Evolutionary conservation across 2,329 filamentous ascomycete genomes (phyloP).

Genomic region (Waltergamsia citrina): DNA sequence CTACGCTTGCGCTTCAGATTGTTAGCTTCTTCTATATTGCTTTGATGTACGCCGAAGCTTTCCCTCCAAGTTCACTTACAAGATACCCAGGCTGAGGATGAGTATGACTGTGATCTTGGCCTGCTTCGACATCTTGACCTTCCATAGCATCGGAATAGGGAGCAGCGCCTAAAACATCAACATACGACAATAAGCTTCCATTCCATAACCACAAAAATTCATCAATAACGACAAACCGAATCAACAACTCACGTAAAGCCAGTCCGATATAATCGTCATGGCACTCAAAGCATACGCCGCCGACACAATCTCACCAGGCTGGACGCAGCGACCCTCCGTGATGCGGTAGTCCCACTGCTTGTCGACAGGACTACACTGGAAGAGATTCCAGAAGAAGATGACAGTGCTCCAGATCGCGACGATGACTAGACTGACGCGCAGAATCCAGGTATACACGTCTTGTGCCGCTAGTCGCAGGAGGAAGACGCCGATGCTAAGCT

Average conservation of each 20-base stretch:
- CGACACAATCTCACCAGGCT: constrained; percentile 29
- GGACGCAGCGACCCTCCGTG: constrained; percentile 29
- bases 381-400: constrained; percentile 42
- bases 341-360: constrained; percentile 46
- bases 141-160: constrained; percentile 45
- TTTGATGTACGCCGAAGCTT: too few species aligned
- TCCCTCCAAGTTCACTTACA: constrained; percentile 18
- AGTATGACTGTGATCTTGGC: constrained; percentile 41
- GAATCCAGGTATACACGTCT: constrained; percentile 36
- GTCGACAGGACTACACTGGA: constrained; percentile 39
- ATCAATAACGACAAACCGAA: too few species aligned
- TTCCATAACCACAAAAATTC: too few species aligned
- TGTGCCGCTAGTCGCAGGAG: constrained; percentile 36
- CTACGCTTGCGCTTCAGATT: constrained; percentile 35
- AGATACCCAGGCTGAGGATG: constrained; percentile 39
- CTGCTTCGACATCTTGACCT: constrained; percentile 40
- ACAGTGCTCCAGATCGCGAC: constrained; percentile 35
- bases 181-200: too few species aligned
- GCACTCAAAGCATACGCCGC: constrained; percentile 42
- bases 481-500: constrained; percentile 44
- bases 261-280: constrained; percentile 44
- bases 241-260: constrained; percentile 35
- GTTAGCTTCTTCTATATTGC: constrained; percentile 10
- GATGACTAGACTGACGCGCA: constrained; percentile 33
- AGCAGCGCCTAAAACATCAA: constrained; percentile 28